A percentile compares a stretch with the other conserved stretches of the same genome.
Conservation (phyloP, 495 filamentous ascomycete genomes). For the Neurospora sp. region DNA sequence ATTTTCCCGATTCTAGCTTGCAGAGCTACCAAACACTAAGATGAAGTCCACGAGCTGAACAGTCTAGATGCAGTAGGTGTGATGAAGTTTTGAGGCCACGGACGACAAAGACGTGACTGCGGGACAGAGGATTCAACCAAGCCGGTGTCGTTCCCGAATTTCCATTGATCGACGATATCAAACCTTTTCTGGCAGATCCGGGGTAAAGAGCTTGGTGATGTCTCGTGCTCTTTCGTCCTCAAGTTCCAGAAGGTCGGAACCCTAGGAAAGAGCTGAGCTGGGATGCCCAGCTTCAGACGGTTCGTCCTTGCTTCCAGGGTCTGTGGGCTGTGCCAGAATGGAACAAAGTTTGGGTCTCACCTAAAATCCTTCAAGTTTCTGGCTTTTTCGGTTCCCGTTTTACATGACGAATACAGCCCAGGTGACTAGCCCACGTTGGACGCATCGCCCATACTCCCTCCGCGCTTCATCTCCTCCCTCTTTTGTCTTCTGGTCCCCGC, state of each 20-base stretch:
- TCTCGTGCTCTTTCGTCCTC: neutral
- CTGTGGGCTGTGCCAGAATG: neutral
- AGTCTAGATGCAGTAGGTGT: neutral
- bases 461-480: neutral
- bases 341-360: neutral
- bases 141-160: neutral
- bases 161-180: neutral
- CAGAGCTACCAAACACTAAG: neutral
- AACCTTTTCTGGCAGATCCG: neutral
- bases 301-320: neutral
- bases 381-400: neutral
- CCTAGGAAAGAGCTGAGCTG: neutral
- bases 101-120: neutral
- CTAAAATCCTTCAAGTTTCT: neutral
- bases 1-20: neutral
- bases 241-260: neutral
- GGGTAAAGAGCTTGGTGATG: neutral
- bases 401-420: neutral
- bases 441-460: neutral
- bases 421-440: neutral
- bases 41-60: neutral
- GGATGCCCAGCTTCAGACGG: neutral
- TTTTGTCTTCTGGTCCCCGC: neutral
- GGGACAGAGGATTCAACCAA: neutral
- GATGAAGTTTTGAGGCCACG: neutral